A percentile compares a stretch with the other conserved stretches of the same genome.
These are phyloP conservation scores for Martiniozyma asiatica DNA, from an alignment of 1,139 yeast genomes.

Conservation along the genomic window DNA sequence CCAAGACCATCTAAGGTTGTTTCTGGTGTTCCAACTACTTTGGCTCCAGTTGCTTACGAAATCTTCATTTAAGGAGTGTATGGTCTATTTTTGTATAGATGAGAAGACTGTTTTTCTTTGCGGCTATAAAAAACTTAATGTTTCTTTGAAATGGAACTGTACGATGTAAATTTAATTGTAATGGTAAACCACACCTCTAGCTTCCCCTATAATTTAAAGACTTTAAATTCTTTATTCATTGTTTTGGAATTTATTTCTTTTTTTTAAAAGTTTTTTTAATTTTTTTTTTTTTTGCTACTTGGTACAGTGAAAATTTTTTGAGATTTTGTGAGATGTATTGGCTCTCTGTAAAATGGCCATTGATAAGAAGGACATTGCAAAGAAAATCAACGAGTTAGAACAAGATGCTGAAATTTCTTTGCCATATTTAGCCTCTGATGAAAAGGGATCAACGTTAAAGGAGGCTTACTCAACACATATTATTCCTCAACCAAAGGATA, in stretches of 20 bases:
- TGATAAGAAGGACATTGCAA: slow-evolving; percentile 4
- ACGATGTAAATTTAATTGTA: too few relatives aligned
- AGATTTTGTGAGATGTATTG: too few relatives aligned
- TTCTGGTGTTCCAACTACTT: slow-evolving; percentile 79
- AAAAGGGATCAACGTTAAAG: slow-evolving; percentile 37
- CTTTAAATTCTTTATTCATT: too few relatives aligned
- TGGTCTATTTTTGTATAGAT: slow-evolving; percentile 3
- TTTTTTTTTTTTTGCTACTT: too few relatives aligned
- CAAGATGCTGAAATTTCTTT: slow-evolving; percentile 30
- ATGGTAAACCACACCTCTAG: too few relatives aligned
- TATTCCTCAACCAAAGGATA: slow-evolving; percentile 10
- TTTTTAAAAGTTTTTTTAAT: too few relatives aligned
- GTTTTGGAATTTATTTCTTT: too few relatives aligned
- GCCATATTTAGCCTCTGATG: slow-evolving; percentile 62
- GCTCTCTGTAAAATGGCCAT: slow-evolving; percentile 4
- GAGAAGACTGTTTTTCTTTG: slow-evolving; percentile 2
- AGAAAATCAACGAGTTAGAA: slow-evolving; percentile 39
- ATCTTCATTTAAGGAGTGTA: slow-evolving; percentile 70
- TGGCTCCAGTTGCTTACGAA: slow-evolving; percentile 99
- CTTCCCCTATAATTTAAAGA: too few relatives aligned
- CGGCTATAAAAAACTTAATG: slow-evolving; percentile 1
- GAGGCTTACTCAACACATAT: slow-evolving; percentile 14
- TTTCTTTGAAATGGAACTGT: too few relatives aligned
- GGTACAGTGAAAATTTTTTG: too few relatives aligned
- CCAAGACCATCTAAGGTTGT: slow-evolving; percentile 91